Base-by-base conservation (phyloP, 768 basidiomycete species). In the Rhodotorula kratochvilovae region DNA sequence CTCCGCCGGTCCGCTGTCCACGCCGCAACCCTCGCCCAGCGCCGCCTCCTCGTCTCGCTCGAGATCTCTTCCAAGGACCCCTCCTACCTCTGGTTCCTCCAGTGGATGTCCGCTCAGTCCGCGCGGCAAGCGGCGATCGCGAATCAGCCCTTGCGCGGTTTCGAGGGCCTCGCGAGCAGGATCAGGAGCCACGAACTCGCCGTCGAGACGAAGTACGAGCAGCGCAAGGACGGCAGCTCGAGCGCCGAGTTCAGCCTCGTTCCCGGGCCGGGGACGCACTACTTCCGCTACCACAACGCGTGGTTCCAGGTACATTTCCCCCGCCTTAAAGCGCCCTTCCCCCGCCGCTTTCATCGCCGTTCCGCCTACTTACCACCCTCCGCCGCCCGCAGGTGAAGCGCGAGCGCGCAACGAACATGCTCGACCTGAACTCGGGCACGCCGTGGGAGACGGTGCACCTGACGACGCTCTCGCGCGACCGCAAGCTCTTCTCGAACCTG, bases 241-340 rank as follows among this genome's bases (percentile, higher is more conserved):
- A 89, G 90, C 64, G 92, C 90, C 6, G 81, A 89, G 67, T 99
- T 98, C 84, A 90, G 86, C 74, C 85, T 98, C n/a, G 90, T 98
- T 21, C 95, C 95, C 0, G 96, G 95, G 0, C 92, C 94, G 17
- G 96, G 96, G 0, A 89, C 85, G 5, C 96, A 99, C 81, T 95
- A 88, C 83, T 89, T 99, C 81, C 87, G 86, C 73, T 98, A 95
- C 79, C 82, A 84, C 55, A 88, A 89, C 17, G 90, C 92, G 25
- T 99, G 95, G 96, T 92, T 99, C 84, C 92, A 96, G 87, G 93
- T 91, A n/a, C n/a, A n/a, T n/a, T n/a, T n/a, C n/a, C n/a, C n/a
- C n/a, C n/a, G n/a, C n/a, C n/a, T n/a, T n/a, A n/a, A n/a, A n/a
- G n/a, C n/a, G n/a, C n/a, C n/a, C n/a, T n/a, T n/a, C n/a, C n/a